Conservation (phyloP, 176 grass and related monocot genomes). For the Cenchrus americanus region DNA sequence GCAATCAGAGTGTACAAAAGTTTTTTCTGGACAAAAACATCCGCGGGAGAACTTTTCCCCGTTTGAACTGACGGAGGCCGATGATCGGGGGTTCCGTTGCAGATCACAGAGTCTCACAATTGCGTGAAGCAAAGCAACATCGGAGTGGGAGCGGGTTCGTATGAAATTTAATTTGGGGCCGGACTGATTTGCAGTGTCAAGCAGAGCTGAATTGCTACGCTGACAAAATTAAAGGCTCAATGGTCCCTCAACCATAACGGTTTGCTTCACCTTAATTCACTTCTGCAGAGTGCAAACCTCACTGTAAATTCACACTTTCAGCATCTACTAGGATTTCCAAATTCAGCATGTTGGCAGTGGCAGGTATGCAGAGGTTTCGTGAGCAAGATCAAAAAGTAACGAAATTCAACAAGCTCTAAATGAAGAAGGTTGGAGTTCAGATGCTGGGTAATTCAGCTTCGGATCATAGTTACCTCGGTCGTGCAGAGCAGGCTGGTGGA, state of each 20-base stretch:
- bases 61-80: background rate
- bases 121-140: conserved; percentile 5
- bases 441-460: too few species aligned
- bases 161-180: background rate
- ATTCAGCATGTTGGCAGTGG: background rate
- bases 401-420: too few species aligned
- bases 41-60: background rate
- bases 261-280: background rate
- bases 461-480: conserved; percentile 19
- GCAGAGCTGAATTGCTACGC: background rate
- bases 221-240: background rate
- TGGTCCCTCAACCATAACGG: background rate
- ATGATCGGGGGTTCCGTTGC: background rate
- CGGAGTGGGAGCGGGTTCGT: background rate
- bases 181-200: background rate
- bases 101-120: background rate
- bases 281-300: background rate
- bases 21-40: background rate
- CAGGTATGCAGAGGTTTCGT: background rate
- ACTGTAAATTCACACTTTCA: background rate
- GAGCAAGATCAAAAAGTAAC: background rate
- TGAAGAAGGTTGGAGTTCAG: too few species aligned
- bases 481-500: background rate
- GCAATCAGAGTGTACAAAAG: background rate
- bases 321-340: too few species aligned